Conservation (phyloP, 179 eudicot species). For the Vitellaria paradoxa region DNA sequence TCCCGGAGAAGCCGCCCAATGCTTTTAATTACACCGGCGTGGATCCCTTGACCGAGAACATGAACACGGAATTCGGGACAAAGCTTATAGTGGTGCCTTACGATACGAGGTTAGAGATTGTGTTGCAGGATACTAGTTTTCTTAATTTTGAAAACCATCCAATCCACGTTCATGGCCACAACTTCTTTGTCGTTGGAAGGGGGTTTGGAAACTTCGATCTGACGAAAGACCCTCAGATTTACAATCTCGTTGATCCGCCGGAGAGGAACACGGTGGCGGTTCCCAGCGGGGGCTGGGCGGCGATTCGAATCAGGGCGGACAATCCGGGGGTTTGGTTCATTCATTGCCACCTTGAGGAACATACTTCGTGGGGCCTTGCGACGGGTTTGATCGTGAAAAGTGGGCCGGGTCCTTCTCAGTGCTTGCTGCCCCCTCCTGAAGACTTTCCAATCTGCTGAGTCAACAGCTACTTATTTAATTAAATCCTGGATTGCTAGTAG, state of each 20-base stretch:
- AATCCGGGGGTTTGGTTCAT: slow-evolving; percentile 83
- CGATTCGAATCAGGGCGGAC: slow-evolving; percentile 51
- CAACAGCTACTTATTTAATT: neutral
- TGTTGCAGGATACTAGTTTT: slow-evolving; percentile 60
- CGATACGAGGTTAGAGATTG: slow-evolving; percentile 56
- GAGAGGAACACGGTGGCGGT: slow-evolving; percentile 74
- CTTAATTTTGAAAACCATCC: slow-evolving; percentile 67
- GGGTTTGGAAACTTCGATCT: slow-evolving; percentile 59
- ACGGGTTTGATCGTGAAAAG: slow-evolving; percentile 46
- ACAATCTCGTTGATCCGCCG: slow-evolving; percentile 60
- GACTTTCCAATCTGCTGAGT: slow-evolving; percentile 53
- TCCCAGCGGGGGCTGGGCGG: slow-evolving; percentile 75
- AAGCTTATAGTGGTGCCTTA: slow-evolving; percentile 35
- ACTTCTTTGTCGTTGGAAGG: slow-evolving; percentile 62
- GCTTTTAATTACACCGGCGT: slow-evolving; percentile 57
- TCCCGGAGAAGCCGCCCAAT: slow-evolving; percentile 42
- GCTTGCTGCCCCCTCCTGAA: slow-evolving; percentile 47
- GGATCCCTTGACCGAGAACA: slow-evolving; percentile 37
- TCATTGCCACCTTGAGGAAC: slow-evolving; percentile 72
- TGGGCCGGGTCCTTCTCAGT: slow-evolving; percentile 38
- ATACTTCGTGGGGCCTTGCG: slow-evolving; percentile 61
- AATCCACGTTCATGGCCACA: slow-evolving; percentile 64
- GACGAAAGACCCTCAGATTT: slow-evolving; percentile 40
- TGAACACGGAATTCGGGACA: slow-evolving; percentile 38
- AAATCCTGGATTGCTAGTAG: no score